Base-by-base conservation (phyloP, 169 alveolate species). In the Plasmodium berghei region DNA sequence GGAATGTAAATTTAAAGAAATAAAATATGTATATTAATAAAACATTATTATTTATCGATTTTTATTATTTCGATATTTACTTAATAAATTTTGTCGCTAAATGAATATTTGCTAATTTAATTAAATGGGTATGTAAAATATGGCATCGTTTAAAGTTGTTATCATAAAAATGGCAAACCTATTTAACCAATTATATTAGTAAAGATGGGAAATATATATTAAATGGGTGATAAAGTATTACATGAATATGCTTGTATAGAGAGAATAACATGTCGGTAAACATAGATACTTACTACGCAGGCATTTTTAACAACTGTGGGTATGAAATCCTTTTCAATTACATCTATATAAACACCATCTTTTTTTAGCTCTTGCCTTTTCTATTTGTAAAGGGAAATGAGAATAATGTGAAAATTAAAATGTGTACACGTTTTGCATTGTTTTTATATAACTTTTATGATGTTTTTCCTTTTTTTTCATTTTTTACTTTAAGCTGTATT, bases 111-210 rank as follows among this genome's bases (percentile, higher is more conserved):
- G 90, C 90, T 48, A 80, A 28, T 61, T 67, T 80, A 34, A 80
- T 80, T 62, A 80, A 80, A 55, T 80, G 90, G 72, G 63, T 14
- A 49, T 80, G 90, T 67, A 80, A 67, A 80, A 80, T 80, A 18
- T 80, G 48, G 62, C 90, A 80, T 2, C 90, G 69, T 20, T 80
- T 80, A 61, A 80, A 80, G 18, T 42, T 42, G 83, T 55, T 80
- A 18, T 80, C 90, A 71, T 80, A 80, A 80, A 80, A 80, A 59
- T 80, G 90, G 72, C 90, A 80, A 14, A 80, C 72, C 90, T 80
- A 14, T 1, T 12, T 12, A 6, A 16, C 59, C 3, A 16, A 8
- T 3, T 12, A 16, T 0, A 52, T 14, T 14, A 52, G 20, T 52
- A 16, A 16, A 52, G 20, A 16, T 16, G 59, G 59, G 59, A 58